Evolutionary conservation across 352 stramenopile genomes (phyloP).

Genomic region (Paralagenidium karlingii): DNA sequence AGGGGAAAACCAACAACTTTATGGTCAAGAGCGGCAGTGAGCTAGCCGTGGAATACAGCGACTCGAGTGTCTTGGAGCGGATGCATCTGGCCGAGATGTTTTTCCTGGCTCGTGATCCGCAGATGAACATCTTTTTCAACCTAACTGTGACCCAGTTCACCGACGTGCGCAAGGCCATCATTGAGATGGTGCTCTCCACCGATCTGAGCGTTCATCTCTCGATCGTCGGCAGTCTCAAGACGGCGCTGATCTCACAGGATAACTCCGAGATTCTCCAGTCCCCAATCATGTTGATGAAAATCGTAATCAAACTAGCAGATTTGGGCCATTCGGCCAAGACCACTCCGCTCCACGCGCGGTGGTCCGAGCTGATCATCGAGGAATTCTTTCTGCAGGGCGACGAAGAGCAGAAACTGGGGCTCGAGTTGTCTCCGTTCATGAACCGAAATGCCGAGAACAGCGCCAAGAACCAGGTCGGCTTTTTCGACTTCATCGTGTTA

Average conservation of each 20-base stretch:
- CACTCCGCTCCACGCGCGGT: conserved; percentile 69
- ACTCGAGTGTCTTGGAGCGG: conserved; percentile 69
- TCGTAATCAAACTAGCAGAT: conserved; percentile 86
- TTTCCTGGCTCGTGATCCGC: conserved; percentile 43
- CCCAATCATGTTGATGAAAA: conserved; percentile 77
- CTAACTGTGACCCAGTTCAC: conserved; percentile 35
- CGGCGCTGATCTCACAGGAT: conserved; percentile 66
- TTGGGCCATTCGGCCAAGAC: conserved; percentile 87
- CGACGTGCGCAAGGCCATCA: conserved; percentile 69
- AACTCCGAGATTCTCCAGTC: conserved; percentile 58
- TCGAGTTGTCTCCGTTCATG: conserved; percentile 89
- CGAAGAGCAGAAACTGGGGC: conserved; percentile 77
- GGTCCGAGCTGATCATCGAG: conserved; percentile 86
- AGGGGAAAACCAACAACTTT: conserved; percentile 83
- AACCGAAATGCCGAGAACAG: conserved; percentile 84
- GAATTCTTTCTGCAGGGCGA: conserved; percentile 94
- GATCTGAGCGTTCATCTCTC: conserved; percentile 73
- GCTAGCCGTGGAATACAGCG: conserved; percentile 70
- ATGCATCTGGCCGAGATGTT: conserved; percentile 82
- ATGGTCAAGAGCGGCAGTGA: conserved; percentile 64
- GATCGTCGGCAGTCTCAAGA: conserved; percentile 67
- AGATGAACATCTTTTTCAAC: conserved; percentile 66
- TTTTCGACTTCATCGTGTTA: conserved; percentile 80
- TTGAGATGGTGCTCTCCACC: conserved; percentile 79
- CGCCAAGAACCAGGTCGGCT: conserved; percentile 71